A percentile compares a stretch with the other conserved stretches of the same genome.
These are phyloP conservation scores for Sphagnum tenellum DNA, from an alignment of 225 moss, liverwort and hornwort species.

Conservation along the genomic window DNA sequence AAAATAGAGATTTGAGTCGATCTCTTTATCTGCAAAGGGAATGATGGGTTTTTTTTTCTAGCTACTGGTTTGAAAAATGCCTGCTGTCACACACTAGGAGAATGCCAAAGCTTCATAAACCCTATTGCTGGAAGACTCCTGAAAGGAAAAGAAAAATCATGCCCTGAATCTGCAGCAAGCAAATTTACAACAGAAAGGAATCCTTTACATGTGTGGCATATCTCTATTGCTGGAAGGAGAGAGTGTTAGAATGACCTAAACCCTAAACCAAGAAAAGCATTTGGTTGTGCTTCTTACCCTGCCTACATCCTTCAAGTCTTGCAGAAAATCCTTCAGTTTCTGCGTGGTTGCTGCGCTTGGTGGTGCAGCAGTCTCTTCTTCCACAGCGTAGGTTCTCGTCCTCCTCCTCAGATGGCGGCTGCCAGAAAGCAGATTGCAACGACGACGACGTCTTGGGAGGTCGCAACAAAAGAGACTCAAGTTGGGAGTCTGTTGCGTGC, in stretches of 20 bases:
- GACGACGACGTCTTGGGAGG: too few species aligned
- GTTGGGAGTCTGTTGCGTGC: too few species aligned
- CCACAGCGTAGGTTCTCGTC: too few species aligned
- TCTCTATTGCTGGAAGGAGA: neutral
- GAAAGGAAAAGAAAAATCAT: too few species aligned
- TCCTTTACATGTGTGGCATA: neutral
- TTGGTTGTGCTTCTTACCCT: slow-evolving; percentile 14
- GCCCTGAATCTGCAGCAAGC: too few species aligned
- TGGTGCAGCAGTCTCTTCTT: too few species aligned
- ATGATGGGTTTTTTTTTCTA: neutral
- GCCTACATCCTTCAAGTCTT: slow-evolving; percentile 42
- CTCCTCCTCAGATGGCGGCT: too few species aligned
- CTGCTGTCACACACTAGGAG: too few species aligned
- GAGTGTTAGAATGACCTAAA: neutral
- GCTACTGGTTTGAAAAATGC: neutral
- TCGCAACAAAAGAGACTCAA: too few species aligned
- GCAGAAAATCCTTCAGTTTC: slow-evolving; percentile 29
- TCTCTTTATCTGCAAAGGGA: neutral
- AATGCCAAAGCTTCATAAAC: neutral
- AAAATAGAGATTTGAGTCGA: neutral
- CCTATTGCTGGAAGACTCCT: neutral
- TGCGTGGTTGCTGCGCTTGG: too few species aligned
- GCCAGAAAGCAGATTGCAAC: too few species aligned
- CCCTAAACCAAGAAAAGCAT: neutral
- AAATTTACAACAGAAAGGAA: neutral